A percentile compares a stretch with the other conserved stretches of the same genome.
These are phyloP conservation scores for Globisporangium megalacanthum DNA, from an alignment of 352 stramenopile species.

Conservation along the genomic window DNA sequence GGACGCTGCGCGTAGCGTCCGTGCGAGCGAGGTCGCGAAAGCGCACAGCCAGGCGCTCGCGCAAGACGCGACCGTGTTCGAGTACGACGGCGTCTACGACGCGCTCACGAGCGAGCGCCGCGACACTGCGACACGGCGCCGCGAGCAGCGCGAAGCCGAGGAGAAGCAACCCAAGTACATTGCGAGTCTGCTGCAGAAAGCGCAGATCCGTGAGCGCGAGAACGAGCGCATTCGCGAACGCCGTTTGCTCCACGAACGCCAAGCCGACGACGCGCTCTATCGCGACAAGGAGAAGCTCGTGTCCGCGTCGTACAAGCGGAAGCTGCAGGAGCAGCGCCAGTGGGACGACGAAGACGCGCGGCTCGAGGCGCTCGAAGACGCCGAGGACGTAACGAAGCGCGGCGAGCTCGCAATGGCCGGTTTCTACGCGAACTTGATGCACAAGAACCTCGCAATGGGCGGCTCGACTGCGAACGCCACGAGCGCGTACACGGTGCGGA, in stretches of 20 bases:
- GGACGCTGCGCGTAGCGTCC: constrained; percentile 49
- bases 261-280: constrained; percentile 75
- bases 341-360: constrained; percentile 82
- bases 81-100: constrained; percentile 91
- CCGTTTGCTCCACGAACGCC: constrained; percentile 77
- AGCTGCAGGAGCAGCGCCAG: constrained; percentile 85
- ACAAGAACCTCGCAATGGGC: constrained; percentile 91
- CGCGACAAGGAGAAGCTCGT: constrained; percentile 90
- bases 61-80: constrained; percentile 82
- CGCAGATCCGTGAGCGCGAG: constrained; percentile 88
- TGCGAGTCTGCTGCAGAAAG: constrained; percentile 80
- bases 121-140: constrained; percentile 31
- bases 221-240: constrained; percentile 86
- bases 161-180: constrained; percentile 88
- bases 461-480: constrained; percentile 53
- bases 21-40: constrained; percentile 42
- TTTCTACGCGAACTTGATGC: constrained; percentile 90
- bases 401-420: constrained; percentile 69
- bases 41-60: constrained; percentile 50
- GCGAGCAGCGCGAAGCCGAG: constrained; percentile 46
- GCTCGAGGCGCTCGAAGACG: constrained; percentile 55
- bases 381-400: constrained; percentile 74
- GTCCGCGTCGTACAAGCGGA: constrained; percentile 89
- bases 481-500: constrained; percentile 80
- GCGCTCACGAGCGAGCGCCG: constrained; percentile 53